Evolutionary conservation across 495 filamentous ascomycete genomes (phyloP).

Genomic region (Penicillium coprophilum): DNA sequence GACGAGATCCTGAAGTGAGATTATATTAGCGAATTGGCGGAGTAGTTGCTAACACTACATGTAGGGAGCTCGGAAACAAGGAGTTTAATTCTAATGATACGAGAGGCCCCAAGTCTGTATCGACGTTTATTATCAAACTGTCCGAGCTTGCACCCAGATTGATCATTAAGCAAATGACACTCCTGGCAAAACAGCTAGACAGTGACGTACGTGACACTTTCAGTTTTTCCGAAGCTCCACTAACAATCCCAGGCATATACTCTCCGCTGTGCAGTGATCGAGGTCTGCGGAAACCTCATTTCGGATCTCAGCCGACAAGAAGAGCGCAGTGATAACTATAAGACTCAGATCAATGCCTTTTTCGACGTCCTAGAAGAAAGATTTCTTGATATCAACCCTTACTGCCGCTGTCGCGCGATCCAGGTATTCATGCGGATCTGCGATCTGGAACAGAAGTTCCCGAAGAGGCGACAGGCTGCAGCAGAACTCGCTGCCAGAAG

Average conservation of each 20-base stretch:
- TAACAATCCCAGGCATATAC: constrained; percentile 71
- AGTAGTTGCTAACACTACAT: constrained; percentile 17
- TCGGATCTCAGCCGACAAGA: constrained; percentile 86
- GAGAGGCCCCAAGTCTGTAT: constrained; percentile 95
- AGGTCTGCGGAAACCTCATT: constrained; percentile 98
- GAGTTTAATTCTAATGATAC: constrained; percentile 97
- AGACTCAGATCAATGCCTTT: constrained; percentile 91
- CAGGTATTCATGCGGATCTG: constrained; percentile 92
- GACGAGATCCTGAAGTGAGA: constrained; percentile 78
- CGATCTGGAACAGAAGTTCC: constrained; percentile 90
- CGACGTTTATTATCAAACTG: constrained; percentile 90
- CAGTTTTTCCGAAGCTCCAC: neutral
- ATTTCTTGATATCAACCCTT: constrained; percentile 95
- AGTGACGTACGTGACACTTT: constrained; percentile 64
- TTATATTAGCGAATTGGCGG: neutral
- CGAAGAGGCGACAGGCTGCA: constrained; percentile 81
- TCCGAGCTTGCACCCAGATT: constrained; percentile 90
- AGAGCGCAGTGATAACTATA: constrained; percentile 85
- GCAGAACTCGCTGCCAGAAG: constrained; percentile 84
- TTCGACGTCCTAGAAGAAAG: constrained; percentile 95
- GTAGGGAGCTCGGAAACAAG: constrained; percentile 87
- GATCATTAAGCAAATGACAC: constrained; percentile 95
- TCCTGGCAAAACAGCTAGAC: constrained; percentile 89
- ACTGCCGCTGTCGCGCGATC: constrained; percentile 87
- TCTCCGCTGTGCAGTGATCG: constrained; percentile 87